These are phyloP conservation scores for Talaromyces sp. DNA, from an alignment of 2,329 filamentous ascomycete genomes.

Conservation along the genomic window DNA sequence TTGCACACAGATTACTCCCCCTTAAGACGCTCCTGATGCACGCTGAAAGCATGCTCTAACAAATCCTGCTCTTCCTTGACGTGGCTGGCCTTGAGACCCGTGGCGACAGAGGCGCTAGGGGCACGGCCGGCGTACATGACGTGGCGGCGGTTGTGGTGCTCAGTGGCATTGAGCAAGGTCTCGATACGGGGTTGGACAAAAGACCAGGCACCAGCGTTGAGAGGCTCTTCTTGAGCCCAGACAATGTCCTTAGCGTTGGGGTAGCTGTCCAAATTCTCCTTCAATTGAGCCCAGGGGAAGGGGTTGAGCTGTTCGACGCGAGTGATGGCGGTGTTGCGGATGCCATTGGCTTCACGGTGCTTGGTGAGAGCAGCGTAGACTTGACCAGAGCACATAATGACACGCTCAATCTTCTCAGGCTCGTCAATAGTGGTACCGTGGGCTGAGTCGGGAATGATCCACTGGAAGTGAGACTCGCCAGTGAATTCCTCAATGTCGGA, in stretches of 20 bases:
- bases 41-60: slow-evolving; percentile 61
- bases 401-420: slow-evolving; percentile 84
- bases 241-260: slow-evolving; percentile 97
- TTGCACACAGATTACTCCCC: slow-evolving; percentile 50
- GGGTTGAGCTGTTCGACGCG: slow-evolving; percentile 97
- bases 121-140: slow-evolving; percentile 96
- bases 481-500: slow-evolving; percentile 88
- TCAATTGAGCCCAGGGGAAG: slow-evolving; percentile 96
- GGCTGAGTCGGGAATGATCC: slow-evolving; percentile 89
- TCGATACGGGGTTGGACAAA: slow-evolving; percentile 97
- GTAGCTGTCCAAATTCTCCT: slow-evolving; percentile 95
- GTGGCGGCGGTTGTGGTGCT: slow-evolving; percentile 88
- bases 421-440: slow-evolving; percentile 74
- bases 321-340: slow-evolving; percentile 89
- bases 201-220: slow-evolving; percentile 95
- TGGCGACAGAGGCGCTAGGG: slow-evolving; percentile 90
- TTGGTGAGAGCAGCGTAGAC: slow-evolving; percentile 89
- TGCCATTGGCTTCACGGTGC: slow-evolving; percentile 79
- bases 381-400: slow-evolving; percentile 92
- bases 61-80: slow-evolving; percentile 90
- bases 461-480: slow-evolving; percentile 88
- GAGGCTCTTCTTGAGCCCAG: slow-evolving; percentile 95
- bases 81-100: slow-evolving; percentile 83
- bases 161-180: slow-evolving; percentile 87
- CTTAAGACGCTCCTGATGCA: slow-evolving; percentile 65